Evolutionary conservation across 2,329 filamentous ascomycete species (phyloP).

Genomic region (Polytolypa hystricis): DNA sequence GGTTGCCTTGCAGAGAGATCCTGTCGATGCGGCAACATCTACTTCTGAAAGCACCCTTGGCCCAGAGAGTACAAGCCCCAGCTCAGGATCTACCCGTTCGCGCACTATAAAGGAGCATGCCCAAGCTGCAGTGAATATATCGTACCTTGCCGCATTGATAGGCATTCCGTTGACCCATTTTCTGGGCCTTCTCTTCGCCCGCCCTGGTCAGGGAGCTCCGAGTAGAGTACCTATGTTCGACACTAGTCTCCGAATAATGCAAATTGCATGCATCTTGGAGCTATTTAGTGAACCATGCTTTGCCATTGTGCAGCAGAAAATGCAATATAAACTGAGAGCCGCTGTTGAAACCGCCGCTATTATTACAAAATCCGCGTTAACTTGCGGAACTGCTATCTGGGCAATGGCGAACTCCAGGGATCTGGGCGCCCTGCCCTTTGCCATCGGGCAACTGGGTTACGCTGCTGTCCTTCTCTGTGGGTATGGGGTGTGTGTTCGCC

Average conservation of each 20-base stretch:
- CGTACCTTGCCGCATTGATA: conserved; percentile 64
- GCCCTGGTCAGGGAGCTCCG: conserved; percentile 39
- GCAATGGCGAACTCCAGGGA: conserved; percentile 43
- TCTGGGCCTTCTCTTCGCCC: conserved; percentile 59
- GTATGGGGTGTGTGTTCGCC: conserved; percentile 54
- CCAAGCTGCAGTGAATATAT: conserved; percentile 79
- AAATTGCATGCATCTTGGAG: conserved; percentile 55
- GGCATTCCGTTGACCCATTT: conserved; percentile 54
- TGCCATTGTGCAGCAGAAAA: conserved; percentile 69
- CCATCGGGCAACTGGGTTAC: conserved; percentile 73
- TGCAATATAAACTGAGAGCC: conserved; percentile 70
- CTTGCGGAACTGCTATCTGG: conserved; percentile 60
- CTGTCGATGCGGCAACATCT: conserved; percentile 14
- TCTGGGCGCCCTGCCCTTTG: conserved; percentile 76
- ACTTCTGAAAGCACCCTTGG: conserved; percentile 4
- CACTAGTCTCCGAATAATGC: conserved; percentile 44
- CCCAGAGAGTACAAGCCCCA: conserved; percentile 11
- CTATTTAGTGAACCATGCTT: conserved; percentile 81
- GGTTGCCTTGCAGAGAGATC: conserved; percentile 77
- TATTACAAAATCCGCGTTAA: conserved; percentile 61
- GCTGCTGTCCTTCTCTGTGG: conserved; percentile 56
- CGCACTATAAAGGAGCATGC: conserved; percentile 22
- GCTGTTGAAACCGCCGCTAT: conserved; percentile 75
- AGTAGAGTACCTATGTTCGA: conserved; percentile 52
- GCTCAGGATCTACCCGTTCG: conserved; percentile 15